phyloP scores from a whole-genome alignment of 352 stramenopile species.

The Phytophthora palmivora region DNA sequence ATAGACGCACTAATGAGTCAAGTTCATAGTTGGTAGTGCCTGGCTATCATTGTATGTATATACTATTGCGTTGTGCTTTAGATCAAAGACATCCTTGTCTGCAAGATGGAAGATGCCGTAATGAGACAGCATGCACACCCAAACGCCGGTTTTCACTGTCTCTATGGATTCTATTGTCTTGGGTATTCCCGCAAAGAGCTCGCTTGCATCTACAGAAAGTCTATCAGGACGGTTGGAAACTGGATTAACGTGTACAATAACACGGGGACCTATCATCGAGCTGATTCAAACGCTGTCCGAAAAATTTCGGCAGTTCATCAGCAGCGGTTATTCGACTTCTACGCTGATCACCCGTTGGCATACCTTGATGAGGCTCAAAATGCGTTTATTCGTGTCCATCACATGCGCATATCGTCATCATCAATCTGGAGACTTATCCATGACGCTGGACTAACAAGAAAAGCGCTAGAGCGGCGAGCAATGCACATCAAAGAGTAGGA shows the following conservation, averaged over 20 bases:
- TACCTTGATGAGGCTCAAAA: neutral
- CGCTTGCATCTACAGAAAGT: neutral
- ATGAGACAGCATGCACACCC: constrained; percentile 3
- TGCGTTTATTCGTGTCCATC: neutral
- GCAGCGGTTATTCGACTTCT: neutral
- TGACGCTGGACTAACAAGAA: neutral
- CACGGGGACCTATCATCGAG: neutral
- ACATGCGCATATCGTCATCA: neutral
- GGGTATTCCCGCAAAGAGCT: neutral
- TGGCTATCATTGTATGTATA: no score
- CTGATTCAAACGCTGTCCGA: no score
- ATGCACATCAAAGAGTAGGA: constrained; percentile 4
- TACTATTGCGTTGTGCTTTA: no score
- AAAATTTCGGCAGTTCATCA: neutral
- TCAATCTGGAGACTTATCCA: neutral
- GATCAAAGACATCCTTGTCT: no score
- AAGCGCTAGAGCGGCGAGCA: neutral
- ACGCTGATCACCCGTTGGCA: neutral
- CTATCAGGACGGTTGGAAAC: neutral
- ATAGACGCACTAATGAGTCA: no score
- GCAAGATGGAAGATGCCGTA: constrained; percentile 2
- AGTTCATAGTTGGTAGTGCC: no score
- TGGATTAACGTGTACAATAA: neutral
- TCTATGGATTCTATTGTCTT: neutral
- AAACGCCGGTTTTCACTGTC: constrained; percentile 6